phyloP scores from a whole-genome alignment of 345 rosid species.

The Viola odorata region DNA sequence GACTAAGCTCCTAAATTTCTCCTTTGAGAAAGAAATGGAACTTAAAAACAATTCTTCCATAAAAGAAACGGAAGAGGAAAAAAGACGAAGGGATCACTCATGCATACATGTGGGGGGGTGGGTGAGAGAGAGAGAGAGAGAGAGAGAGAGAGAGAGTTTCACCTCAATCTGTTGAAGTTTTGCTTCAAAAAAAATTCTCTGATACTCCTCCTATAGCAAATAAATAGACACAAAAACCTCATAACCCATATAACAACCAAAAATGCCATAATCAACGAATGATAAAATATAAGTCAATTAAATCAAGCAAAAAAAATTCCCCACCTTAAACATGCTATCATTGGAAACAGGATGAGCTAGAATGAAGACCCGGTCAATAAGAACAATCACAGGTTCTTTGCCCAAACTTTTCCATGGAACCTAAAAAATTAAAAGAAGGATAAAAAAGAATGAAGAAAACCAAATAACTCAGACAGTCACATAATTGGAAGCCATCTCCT shows the following conservation, averaged over 20 bases:
- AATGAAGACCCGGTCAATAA: constrained; percentile 83
- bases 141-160: not conserved
- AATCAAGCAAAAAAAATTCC: constrained; percentile 17
- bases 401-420: constrained; percentile 99
- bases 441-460: constrained; percentile 1
- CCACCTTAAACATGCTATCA: constrained; percentile 56
- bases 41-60: not conserved
- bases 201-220: constrained; percentile 63
- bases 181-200: constrained; percentile 75
- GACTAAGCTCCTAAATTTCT: not conserved
- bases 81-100: too few species aligned
- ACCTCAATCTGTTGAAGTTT: constrained; percentile 98
- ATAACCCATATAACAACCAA: constrained; percentile 5
- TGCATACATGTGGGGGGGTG: too few species aligned
- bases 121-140: not conserved
- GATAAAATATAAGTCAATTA: constrained; percentile 3
- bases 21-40: not conserved
- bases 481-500: constrained; percentile 1
- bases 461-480: constrained; percentile 1
- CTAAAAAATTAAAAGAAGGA: constrained; percentile 31
- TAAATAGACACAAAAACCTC: constrained; percentile 9
- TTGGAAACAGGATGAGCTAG: constrained; percentile 77
- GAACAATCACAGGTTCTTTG: constrained; percentile 93
- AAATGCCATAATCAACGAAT: constrained; percentile 9
- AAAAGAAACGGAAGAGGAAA: not conserved